Percentiles rank a stretch among this genome's conserved stretches.
Conservation (phyloP, 1,139 yeast genomes). For the Meyerozyma carpophila region DNA sequence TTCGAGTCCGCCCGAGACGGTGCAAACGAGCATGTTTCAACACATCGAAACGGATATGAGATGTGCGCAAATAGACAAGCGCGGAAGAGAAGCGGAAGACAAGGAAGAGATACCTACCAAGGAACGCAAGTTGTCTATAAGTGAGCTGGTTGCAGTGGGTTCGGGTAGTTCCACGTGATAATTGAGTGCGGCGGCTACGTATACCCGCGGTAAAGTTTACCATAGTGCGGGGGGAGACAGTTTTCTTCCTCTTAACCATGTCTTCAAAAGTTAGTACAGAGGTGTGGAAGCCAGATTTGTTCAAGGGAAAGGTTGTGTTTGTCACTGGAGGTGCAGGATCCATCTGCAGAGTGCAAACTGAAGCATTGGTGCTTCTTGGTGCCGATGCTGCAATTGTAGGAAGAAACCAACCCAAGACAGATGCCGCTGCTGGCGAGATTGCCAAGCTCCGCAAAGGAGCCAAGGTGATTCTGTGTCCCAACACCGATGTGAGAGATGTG, state of each 20-base stretch:
- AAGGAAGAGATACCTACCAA: constrained; percentile 3
- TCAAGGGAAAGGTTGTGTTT: constrained; percentile 15
- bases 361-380: constrained; percentile 22
- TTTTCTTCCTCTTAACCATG: not conserved
- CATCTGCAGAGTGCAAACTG: constrained; percentile 22
- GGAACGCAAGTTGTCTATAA: not conserved
- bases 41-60: constrained; percentile 9
- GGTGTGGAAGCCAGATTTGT: constrained; percentile 12
- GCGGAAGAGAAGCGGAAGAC: constrained; percentile 15
- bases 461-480: constrained; percentile 15
- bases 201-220: not conserved
- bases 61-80: constrained; percentile 7
- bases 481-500: constrained; percentile 19
- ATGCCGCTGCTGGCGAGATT: constrained; percentile 11
- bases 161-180: not conserved
- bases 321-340: constrained; percentile 26
- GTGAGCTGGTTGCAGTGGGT: not conserved
- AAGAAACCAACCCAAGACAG: constrained; percentile 18
- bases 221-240: not conserved
- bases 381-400: constrained; percentile 25
- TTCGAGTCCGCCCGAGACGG: not conserved
- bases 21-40: constrained; percentile 9
- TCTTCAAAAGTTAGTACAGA: not conserved
- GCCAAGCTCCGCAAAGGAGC: constrained; percentile 17
- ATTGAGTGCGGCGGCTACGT: not conserved